Conservation (phyloP, 139 green algal genomes). For the Monoraphidium neglectum region DNA sequence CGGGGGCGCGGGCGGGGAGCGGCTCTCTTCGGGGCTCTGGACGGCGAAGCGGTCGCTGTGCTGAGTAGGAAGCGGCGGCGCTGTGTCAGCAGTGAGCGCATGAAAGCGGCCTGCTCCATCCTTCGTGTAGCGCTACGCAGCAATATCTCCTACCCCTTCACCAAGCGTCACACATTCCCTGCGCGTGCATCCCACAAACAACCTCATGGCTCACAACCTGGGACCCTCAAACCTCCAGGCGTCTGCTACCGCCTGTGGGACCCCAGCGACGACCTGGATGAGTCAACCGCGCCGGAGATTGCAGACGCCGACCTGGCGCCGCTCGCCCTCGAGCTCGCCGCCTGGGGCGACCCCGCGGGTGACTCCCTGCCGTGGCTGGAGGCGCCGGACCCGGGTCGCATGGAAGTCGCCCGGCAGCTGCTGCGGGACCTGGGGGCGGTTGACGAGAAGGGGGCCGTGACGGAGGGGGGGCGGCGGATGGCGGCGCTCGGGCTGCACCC, state of each 20-base stretch:
- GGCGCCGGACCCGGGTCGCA: slow-evolving; percentile 28
- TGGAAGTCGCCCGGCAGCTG: slow-evolving; percentile 41
- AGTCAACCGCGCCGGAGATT: slow-evolving; percentile 49
- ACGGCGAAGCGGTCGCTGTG: too few species aligned
- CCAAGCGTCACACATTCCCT: too few species aligned
- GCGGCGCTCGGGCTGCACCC: slow-evolving; percentile 42
- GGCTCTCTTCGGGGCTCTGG: too few species aligned
- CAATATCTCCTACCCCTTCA: too few species aligned
- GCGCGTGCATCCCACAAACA: too few species aligned
- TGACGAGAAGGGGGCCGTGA: slow-evolving; percentile 20
- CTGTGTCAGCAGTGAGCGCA: too few species aligned
- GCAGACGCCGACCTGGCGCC: slow-evolving; percentile 53
- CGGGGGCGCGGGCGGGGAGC: too few species aligned
- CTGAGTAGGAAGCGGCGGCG: too few species aligned
- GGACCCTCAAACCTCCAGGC: neutral
- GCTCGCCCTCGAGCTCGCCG: slow-evolving; percentile 53
- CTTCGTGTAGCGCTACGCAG: too few species aligned
- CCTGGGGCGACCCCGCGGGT: slow-evolving; percentile 40
- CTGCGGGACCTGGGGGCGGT: slow-evolving; percentile 56
- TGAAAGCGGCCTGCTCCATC: too few species aligned
- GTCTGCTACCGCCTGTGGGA: slow-evolving; percentile 61
- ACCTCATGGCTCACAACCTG: too few species aligned
- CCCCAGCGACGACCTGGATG: slow-evolving; percentile 19
- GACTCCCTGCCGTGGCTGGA: slow-evolving; percentile 62
- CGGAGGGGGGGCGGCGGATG: slow-evolving; percentile 31